Conservation (phyloP, 2,329 filamentous ascomycete genomes). For the Raffaelea arxii region DNA sequence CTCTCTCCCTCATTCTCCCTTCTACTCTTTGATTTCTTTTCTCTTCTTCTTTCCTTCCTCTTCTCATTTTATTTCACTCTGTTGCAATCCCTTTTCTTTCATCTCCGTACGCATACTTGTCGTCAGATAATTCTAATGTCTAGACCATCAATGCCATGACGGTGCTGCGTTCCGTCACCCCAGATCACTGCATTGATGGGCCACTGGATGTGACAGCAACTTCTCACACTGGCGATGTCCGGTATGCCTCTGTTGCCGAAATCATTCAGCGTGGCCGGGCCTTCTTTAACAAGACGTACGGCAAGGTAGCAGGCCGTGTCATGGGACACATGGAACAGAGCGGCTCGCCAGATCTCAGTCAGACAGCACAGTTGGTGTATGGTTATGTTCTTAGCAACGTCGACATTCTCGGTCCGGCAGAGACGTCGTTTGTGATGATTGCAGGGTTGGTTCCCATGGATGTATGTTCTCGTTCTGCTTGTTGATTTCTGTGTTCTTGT, state of each 20-base stretch:
- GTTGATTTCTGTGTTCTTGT: too few species aligned
- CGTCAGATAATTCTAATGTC: too few species aligned
- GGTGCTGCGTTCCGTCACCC: conserved; percentile 33
- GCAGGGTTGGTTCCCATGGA: conserved; percentile 41
- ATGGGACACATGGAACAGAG: conserved; percentile 37
- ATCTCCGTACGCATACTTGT: too few species aligned
- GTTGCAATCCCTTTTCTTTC: too few species aligned
- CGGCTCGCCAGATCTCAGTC: conserved; percentile 39
- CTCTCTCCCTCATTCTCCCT: too few species aligned
- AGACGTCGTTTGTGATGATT: conserved; percentile 42
- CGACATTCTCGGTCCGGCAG: conserved; percentile 30
- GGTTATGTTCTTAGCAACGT: conserved; percentile 38
- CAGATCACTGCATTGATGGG: conserved; percentile 29
- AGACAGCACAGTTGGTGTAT: conserved; percentile 37
- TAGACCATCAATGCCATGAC: conserved; percentile 38
- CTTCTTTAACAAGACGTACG: conserved; percentile 40
- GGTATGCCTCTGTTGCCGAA: conserved; percentile 21
- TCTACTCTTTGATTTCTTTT: not conserved
- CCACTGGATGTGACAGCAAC: conserved; percentile 26
- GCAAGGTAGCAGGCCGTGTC: conserved; percentile 35
- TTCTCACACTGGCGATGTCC: conserved; percentile 27
- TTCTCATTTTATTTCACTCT: too few species aligned
- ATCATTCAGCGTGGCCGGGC: conserved; percentile 32
- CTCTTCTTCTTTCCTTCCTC: not conserved
- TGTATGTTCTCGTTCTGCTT: conserved; percentile 20